These are phyloP conservation scores for Ogataea siamensis DNA, from an alignment of 805 yeast species.

Conservation along the genomic window DNA sequence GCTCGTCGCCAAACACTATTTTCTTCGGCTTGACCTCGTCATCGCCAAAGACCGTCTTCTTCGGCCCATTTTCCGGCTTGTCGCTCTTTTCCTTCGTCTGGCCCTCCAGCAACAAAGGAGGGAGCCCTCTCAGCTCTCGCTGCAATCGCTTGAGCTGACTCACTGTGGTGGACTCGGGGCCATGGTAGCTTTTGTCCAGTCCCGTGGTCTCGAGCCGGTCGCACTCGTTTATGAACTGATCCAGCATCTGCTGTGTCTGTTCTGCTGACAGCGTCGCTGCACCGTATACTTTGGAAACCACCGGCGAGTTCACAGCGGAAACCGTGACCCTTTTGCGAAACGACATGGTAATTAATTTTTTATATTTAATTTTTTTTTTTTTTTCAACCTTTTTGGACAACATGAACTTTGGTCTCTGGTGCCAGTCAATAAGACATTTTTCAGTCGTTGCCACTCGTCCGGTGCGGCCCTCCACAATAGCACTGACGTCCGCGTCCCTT, in stretches of 20 bases:
- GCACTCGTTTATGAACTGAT: slow-evolving; percentile 26
- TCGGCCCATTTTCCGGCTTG: slow-evolving; percentile 6
- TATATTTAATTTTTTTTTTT: slow-evolving; percentile 5
- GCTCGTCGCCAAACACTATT: slow-evolving; percentile 18
- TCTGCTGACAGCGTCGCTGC: slow-evolving; percentile 19
- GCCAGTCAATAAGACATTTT: slow-evolving; percentile 14
- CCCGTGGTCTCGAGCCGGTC: slow-evolving; percentile 19
- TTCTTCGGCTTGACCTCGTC: slow-evolving; percentile 20
- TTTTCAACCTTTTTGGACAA: neutral
- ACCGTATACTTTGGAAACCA: slow-evolving; percentile 35
- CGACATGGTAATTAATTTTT: slow-evolving; percentile 9
- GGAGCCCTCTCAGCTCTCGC: slow-evolving; percentile 37
- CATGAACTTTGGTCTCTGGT: slow-evolving; percentile 11
- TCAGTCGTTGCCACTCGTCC: slow-evolving; percentile 9
- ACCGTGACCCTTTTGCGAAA: slow-evolving; percentile 43
- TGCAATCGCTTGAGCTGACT: slow-evolving; percentile 37
- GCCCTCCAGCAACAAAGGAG: slow-evolving; percentile 34
- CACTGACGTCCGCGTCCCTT: slow-evolving; percentile 8
- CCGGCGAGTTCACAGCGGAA: slow-evolving; percentile 49
- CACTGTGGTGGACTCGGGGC: slow-evolving; percentile 29
- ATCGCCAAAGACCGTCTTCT: slow-evolving; percentile 19
- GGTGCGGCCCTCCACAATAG: slow-evolving; percentile 1
- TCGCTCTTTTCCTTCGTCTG: slow-evolving; percentile 16
- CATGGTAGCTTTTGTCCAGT: slow-evolving; percentile 20
- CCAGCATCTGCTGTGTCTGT: slow-evolving; percentile 26